Conservation (phyloP, 169 alveolate species). For the Sarcocystis neurona region DNA sequence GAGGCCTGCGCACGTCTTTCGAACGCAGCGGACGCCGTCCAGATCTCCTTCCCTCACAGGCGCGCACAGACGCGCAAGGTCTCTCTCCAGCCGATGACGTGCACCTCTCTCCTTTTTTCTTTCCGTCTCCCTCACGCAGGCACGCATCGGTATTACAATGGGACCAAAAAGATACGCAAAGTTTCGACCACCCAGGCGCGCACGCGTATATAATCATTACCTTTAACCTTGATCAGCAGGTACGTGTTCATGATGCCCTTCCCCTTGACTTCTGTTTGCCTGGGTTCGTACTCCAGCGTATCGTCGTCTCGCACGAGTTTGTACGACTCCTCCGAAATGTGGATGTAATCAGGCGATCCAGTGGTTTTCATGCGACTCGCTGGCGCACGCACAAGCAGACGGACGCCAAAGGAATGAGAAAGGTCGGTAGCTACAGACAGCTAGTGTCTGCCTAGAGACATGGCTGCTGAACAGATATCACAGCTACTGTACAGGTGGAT, state of each 20-base stretch:
- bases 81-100: too few relatives aligned
- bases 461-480: too few relatives aligned
- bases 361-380: slow-evolving; percentile 77
- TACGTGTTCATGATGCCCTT: slow-evolving; percentile 85
- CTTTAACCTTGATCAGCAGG: slow-evolving; percentile 57
- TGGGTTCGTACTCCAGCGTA: slow-evolving; percentile 74
- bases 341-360: slow-evolving; percentile 81
- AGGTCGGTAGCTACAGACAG: neutral
- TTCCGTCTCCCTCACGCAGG: too few relatives aligned
- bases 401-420: neutral
- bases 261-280: slow-evolving; percentile 83
- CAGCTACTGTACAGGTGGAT: too few relatives aligned
- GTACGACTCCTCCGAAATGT: slow-evolving; percentile 79
- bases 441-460: too few relatives aligned
- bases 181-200: too few relatives aligned
- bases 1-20: neutral
- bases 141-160: too few relatives aligned
- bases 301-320: slow-evolving; percentile 72
- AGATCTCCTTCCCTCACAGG: neutral
- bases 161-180: too few relatives aligned
- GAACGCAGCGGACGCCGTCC: neutral
- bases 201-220: too few relatives aligned
- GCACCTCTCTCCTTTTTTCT: too few relatives aligned
- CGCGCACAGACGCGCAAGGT: neutral
- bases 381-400: neutral